Conservation (phyloP, 2,329 filamentous ascomycete genomes). For the Pseudogymnoascus verrucosus region DNA sequence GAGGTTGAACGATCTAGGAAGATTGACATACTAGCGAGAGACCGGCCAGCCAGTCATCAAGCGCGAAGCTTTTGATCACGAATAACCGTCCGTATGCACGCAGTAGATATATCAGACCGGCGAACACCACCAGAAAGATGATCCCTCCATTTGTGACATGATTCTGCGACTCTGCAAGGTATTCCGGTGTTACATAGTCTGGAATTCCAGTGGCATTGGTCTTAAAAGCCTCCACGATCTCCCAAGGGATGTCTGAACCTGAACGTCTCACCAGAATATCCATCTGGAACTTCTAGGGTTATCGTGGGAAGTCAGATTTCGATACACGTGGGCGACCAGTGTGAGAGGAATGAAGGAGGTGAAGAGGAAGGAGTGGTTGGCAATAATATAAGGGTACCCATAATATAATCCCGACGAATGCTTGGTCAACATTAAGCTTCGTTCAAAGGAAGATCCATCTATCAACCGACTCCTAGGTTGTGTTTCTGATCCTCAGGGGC, state of each 20-base stretch:
- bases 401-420: neutral
- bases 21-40: neutral
- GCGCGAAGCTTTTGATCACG: neutral
- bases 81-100: neutral
- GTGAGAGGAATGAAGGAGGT: neutral
- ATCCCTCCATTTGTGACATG: neutral
- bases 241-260: neutral
- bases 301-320: neutral
- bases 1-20: neutral
- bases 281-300: neutral
- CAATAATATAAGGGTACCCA: neutral
- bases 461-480: neutral
- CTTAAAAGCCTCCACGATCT: neutral
- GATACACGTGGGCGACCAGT: neutral
- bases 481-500: neutral
- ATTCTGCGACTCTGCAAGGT: neutral
- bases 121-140: neutral
- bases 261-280: neutral
- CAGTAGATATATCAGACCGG: neutral
- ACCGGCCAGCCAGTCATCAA: neutral
- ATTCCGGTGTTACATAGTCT: neutral
- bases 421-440: neutral
- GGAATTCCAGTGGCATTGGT: neutral
- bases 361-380: neutral
- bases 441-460: neutral